Evolutionary conservation across 176 grass and related monocot genomes (phyloP).

Genomic region (Aegilops longissima): DNA sequence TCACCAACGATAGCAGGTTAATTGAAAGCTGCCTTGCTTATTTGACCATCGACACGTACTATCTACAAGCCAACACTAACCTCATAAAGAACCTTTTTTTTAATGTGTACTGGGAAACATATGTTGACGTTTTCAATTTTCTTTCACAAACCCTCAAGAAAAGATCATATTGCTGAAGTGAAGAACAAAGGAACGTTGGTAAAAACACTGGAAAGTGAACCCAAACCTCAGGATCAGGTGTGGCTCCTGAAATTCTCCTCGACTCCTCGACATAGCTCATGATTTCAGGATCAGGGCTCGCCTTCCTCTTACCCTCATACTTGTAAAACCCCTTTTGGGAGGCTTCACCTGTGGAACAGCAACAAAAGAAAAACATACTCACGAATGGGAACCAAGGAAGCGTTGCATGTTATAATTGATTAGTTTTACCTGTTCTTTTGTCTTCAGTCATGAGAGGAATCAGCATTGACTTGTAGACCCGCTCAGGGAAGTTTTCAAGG

Average conservation of each 20-base stretch:
- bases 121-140: neutral
- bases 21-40: neutral
- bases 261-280: slow-evolving; percentile 47
- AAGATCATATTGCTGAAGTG: neutral
- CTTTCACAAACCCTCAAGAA: neutral
- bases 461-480: slow-evolving; percentile 58
- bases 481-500: slow-evolving; percentile 51
- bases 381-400: neutral
- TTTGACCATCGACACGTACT: neutral
- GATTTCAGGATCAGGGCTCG: slow-evolving; percentile 55
- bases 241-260: slow-evolving; percentile 42
- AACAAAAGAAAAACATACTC: neutral
- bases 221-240: slow-evolving; percentile 45
- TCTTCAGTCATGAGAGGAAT: slow-evolving; percentile 62
- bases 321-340: slow-evolving; percentile 66
- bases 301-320: slow-evolving; percentile 61
- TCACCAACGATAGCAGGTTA: neutral
- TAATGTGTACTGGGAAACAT: neutral
- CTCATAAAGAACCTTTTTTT: neutral
- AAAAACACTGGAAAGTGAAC: neutral
- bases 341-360: slow-evolving; percentile 40
- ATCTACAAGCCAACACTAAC: neutral
- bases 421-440: slow-evolving; percentile 48
- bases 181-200: neutral
- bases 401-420: neutral